Percentiles rank a stretch among this genome's conserved stretches.
Evolutionary conservation across 805 yeast species (phyloP).

Genomic region (Hanseniaspora singularis): DNA sequence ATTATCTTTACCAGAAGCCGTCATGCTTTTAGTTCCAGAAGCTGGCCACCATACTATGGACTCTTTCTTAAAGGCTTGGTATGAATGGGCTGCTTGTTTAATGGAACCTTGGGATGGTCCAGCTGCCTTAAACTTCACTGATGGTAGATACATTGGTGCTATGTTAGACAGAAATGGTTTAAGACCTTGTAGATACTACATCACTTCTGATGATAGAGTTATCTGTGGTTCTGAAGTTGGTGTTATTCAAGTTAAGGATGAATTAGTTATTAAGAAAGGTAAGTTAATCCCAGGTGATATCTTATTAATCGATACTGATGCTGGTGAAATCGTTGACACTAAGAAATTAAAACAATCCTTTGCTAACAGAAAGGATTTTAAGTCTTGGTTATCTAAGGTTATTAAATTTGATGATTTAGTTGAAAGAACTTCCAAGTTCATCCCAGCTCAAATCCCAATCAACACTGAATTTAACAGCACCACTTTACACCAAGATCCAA

Average conservation of each 20-base stretch:
- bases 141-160: conserved; percentile 97
- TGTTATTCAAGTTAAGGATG: conserved; percentile 80
- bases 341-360: conserved; percentile 72
- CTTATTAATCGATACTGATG: conserved; percentile 86
- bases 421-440: conserved; percentile 36
- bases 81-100: conserved; percentile 97
- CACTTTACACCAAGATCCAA: conserved; percentile 65
- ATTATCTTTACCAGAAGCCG: conserved; percentile 86
- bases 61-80: conserved; percentile 83
- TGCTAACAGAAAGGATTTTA: conserved; percentile 76
- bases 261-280: conserved; percentile 75
- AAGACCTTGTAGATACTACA: conserved; percentile 95
- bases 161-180: conserved; percentile 93
- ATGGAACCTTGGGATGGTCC: conserved; percentile 99
- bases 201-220: conserved; percentile 87
- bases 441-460: conserved; percentile 24
- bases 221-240: conserved; percentile 98
- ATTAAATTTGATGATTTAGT: conserved; percentile 70
- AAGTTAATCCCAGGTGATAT: conserved; percentile 92
- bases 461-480: conserved; percentile 21
- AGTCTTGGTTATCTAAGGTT: conserved; percentile 82
- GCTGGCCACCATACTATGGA: conserved; percentile 98
- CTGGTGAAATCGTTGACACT: conserved; percentile 88
- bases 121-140: conserved; percentile 90
- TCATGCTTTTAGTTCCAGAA: conserved; percentile 93